phyloP scores from a whole-genome alignment of 78 protist genomes.

The Protostelium mycophagum region DNA sequence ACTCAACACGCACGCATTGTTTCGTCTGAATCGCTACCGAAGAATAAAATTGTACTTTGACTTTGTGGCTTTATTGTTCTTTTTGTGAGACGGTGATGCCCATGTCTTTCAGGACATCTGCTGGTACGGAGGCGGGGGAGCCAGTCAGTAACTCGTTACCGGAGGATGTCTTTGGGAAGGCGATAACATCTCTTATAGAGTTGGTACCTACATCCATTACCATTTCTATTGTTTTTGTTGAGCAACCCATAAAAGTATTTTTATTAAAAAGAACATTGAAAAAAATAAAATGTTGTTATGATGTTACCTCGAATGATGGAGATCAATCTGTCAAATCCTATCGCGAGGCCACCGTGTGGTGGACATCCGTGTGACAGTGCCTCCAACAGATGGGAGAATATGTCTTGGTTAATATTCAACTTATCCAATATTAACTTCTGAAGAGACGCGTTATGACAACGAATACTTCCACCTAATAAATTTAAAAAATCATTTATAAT shows the following conservation, averaged over 20 bases:
- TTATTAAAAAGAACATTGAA: background rate
- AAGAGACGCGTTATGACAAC: slow-evolving; percentile 68
- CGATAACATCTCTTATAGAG: slow-evolving; percentile 83
- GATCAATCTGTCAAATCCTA: slow-evolving; percentile 78
- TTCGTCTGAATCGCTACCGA: no score
- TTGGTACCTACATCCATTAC: slow-evolving; percentile 12
- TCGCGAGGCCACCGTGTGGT: slow-evolving; percentile 80
- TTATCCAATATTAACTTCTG: slow-evolving; percentile 55
- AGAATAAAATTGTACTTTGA: no score
- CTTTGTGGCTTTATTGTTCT: no score
- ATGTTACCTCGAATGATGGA: slow-evolving; percentile 12
- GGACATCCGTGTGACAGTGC: slow-evolving; percentile 68
- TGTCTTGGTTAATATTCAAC: background rate
- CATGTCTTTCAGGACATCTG: slow-evolving; percentile 24
- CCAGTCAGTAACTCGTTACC: slow-evolving; percentile 48
- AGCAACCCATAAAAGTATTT: no score
- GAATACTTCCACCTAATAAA: slow-evolving; percentile 69
- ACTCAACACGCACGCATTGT: no score
- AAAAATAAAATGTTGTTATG: background rate
- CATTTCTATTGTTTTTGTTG: background rate
- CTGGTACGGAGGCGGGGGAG: slow-evolving; percentile 20
- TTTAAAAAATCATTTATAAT: background rate
- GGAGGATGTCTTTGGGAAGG: slow-evolving; percentile 84
- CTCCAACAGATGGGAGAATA: slow-evolving; percentile 35
- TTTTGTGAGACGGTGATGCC: background rate